phyloP scores from a whole-genome alignment of 2,329 filamentous ascomycete species.

The Botryosphaeria dothidea region DNA sequence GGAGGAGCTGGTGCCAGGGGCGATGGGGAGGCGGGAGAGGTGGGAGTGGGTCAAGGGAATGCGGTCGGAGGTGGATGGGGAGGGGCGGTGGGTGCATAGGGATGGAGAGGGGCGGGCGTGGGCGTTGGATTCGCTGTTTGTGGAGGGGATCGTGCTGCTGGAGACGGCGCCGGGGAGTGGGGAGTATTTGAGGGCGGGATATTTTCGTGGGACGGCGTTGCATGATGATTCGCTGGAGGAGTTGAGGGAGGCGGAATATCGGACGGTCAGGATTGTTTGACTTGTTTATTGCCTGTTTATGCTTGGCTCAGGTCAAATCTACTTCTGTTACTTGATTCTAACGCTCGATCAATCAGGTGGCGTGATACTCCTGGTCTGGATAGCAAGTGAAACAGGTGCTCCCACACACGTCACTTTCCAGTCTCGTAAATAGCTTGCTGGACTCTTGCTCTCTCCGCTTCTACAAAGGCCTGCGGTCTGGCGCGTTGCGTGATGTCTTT shows the following conservation, averaged over 20 bases:
- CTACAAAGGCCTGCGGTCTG: too few relatives aligned
- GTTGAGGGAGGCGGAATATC: neutral
- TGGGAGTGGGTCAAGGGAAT: neutral
- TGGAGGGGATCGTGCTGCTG: neutral
- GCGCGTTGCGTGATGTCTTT: too few relatives aligned
- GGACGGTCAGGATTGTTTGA: slow-evolving; percentile 23
- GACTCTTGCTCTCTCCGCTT: too few relatives aligned
- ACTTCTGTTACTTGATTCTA: too few relatives aligned
- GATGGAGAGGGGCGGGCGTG: neutral
- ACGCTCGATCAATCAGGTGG: too few relatives aligned
- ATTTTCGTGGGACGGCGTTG: neutral
- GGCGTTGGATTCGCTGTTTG: neutral
- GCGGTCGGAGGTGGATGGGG: neutral
- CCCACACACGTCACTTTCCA: too few relatives aligned
- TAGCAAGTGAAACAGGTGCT: too few relatives aligned
- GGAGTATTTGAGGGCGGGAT: neutral
- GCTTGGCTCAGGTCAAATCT: too few relatives aligned
- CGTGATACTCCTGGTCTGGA: too few relatives aligned
- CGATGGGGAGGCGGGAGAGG: neutral
- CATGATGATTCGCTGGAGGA: neutral
- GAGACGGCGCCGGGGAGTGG: neutral
- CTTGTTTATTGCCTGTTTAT: too few relatives aligned
- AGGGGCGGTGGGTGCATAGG: neutral
- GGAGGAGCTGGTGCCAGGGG: neutral
- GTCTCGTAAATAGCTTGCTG: too few relatives aligned